Conservation (phyloP, 1,139 yeast genomes). For the Yamadazyma spencermartinsiae region DNA sequence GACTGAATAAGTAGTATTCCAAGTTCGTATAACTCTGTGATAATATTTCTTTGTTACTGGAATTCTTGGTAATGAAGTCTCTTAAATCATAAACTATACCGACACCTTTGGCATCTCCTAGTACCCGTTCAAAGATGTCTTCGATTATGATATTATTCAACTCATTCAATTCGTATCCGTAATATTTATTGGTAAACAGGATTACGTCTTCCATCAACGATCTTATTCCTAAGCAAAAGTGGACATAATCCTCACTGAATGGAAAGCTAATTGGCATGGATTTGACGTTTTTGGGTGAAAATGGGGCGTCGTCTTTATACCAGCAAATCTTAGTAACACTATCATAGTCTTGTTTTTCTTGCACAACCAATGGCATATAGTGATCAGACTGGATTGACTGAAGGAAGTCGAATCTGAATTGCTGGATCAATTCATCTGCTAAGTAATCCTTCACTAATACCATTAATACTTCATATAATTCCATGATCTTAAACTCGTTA, state of each 20-base stretch:
- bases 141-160: conserved; percentile 52
- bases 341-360: conserved; percentile 58
- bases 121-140: conserved; percentile 65
- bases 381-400: conserved; percentile 74
- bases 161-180: conserved; percentile 48
- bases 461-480: conserved; percentile 64
- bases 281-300: conserved; percentile 36
- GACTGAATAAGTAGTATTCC: conserved; percentile 74
- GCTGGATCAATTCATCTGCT: conserved; percentile 54
- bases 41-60: conserved; percentile 83
- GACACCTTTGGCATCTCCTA: conserved; percentile 49
- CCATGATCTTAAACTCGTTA: conserved; percentile 59
- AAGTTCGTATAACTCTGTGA: conserved; percentile 87
- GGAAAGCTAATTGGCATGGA: conserved; percentile 75
- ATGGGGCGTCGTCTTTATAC: conserved; percentile 58
- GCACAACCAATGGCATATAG: conserved; percentile 81
- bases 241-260: conserved; percentile 84
- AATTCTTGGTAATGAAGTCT: conserved; percentile 56
- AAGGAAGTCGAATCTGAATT: conserved; percentile 63
- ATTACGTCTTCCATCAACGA: conserved; percentile 63
- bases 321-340: conserved; percentile 67
- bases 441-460: conserved; percentile 58
- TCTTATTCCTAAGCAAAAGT: conserved; percentile 75
- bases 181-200: conserved; percentile 66
- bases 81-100: conserved; percentile 70